phyloP scores from a whole-genome alignment of 345 rosid genomes.

The Pistacia atlantica region DNA sequence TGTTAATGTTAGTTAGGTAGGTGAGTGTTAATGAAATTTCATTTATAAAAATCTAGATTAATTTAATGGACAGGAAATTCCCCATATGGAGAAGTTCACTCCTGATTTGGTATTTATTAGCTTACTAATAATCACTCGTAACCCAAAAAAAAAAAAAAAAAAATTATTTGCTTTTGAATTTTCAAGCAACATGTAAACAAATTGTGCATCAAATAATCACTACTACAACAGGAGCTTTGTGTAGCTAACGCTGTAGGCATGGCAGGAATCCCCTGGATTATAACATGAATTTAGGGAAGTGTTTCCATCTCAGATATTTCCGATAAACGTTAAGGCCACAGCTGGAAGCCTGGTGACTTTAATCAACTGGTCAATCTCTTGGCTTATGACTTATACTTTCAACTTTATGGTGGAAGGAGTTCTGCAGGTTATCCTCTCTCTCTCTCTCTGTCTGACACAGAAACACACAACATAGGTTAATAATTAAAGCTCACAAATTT shows the following conservation, averaged over 20 bases:
- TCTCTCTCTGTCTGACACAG: not conserved
- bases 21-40: too few relatives aligned
- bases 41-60: not conserved
- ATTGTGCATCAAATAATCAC: not conserved
- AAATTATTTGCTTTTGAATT: not conserved
- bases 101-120: constrained; percentile 35
- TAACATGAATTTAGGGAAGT: not conserved
- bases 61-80: constrained; percentile 26
- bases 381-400: not conserved
- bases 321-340: not conserved
- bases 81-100: constrained; percentile 26
- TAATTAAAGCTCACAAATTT: too few relatives aligned
- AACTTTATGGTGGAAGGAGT: not conserved
- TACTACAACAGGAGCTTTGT: constrained; percentile 39
- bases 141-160: not conserved
- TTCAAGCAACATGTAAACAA: not conserved
- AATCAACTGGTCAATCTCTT: not conserved
- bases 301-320: not conserved
- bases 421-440: not conserved
- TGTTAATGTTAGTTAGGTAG: too few relatives aligned
- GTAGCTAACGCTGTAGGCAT: constrained; percentile 39
- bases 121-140: constrained; percentile 34
- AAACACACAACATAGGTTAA: not conserved
- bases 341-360: not conserved
- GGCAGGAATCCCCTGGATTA: constrained; percentile 48